Evolutionary conservation across 1,139 yeast genomes (phyloP).

Genomic region (Protomyces macrosporus): DNA sequence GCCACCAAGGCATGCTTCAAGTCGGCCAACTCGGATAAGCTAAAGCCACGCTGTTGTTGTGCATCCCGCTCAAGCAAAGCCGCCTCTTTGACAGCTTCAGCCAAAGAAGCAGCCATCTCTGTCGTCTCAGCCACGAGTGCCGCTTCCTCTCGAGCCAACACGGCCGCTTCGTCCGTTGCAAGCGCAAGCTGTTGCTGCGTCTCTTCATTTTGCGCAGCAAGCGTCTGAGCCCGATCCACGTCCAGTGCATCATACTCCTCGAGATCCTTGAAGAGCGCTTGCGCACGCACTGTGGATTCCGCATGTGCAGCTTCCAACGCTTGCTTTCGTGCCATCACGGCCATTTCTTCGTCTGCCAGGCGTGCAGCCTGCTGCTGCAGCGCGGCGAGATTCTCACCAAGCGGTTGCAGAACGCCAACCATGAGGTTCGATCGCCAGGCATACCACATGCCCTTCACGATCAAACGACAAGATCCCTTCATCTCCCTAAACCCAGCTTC

Average conservation of each 20-base stretch:
- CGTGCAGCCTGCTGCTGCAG: constrained; percentile 28
- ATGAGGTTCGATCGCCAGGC: constrained; percentile 53
- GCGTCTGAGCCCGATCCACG: constrained; percentile 28
- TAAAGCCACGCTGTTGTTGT: constrained; percentile 29
- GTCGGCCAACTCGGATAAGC: constrained; percentile 44
- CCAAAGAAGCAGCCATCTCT: not conserved
- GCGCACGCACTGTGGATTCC: constrained; percentile 37
- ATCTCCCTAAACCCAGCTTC: constrained; percentile 47
- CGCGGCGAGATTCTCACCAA: constrained; percentile 37
- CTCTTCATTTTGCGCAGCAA: constrained; percentile 6
- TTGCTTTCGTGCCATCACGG: constrained; percentile 36
- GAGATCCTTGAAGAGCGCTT: constrained; percentile 25
- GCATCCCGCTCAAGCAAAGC: constrained; percentile 28
- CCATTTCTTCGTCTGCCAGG: constrained; percentile 35
- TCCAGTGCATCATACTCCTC: constrained; percentile 29
- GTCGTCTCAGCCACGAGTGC: constrained; percentile 4
- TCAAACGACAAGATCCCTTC: constrained; percentile 49
- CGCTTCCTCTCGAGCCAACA: constrained; percentile 1
- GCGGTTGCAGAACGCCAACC: constrained; percentile 43
- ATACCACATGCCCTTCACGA: constrained; percentile 54
- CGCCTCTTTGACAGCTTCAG: not conserved
- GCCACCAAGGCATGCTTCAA: constrained; percentile 42
- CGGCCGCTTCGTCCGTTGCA: constrained; percentile 26
- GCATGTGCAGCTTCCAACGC: constrained; percentile 36
- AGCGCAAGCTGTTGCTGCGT: constrained; percentile 27